These are phyloP conservation scores for Ceratobasidium sp. DNA, from an alignment of 1,284 basidiomycete species.

Conservation along the genomic window DNA sequence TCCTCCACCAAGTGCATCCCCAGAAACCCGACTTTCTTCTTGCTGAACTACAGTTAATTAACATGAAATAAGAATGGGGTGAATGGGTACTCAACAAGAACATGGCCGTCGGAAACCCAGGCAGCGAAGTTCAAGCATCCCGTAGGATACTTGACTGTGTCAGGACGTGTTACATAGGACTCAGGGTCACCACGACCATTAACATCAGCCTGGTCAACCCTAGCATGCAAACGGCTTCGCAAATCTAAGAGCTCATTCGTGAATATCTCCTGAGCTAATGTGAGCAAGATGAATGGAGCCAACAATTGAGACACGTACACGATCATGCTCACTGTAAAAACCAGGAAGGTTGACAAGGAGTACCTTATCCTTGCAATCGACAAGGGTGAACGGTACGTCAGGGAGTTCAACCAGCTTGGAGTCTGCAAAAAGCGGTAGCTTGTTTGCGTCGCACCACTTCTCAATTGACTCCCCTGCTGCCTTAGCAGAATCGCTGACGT, in stretches of 20 bases:
- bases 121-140: background rate
- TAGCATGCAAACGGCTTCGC: background rate
- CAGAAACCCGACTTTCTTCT: background rate
- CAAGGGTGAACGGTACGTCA: background rate
- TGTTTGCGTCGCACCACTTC: background rate
- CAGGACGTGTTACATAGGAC: background rate
- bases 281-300: background rate
- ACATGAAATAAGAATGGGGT: background rate
- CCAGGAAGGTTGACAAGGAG: background rate
- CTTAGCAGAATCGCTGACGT: background rate
- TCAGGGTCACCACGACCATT: background rate
- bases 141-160: background rate
- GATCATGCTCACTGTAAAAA: background rate
- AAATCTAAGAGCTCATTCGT: background rate
- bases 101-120: background rate
- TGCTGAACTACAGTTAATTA: background rate
- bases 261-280: background rate
- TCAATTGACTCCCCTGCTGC: background rate
- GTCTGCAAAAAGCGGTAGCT: background rate
- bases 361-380: background rate
- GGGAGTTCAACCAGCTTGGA: background rate
- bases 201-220: background rate
- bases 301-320: background rate
- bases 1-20: background rate
- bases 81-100: background rate